Conservation (phyloP, 768 basidiomycete species). For the Xerocomellus amylosporus region DNA sequence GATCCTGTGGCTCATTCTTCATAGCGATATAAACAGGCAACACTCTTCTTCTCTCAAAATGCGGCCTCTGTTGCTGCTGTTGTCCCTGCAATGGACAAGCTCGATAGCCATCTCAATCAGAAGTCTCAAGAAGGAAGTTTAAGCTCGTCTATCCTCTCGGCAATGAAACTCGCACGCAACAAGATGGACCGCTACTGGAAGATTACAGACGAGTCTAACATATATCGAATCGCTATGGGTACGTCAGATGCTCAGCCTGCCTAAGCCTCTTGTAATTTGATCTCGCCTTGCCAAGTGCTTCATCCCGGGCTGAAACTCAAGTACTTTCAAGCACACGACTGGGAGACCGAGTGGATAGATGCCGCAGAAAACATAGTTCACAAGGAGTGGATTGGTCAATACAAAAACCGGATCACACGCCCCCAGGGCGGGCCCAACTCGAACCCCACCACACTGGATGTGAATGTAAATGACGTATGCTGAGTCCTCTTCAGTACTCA, state of each 20-base stretch:
- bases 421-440: too few species aligned
- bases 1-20: not conserved
- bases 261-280: too few species aligned
- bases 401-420: not conserved
- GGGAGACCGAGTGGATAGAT: not conserved
- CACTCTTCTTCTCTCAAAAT: not conserved
- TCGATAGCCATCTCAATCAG: not conserved
- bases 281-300: not conserved
- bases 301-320: not conserved
- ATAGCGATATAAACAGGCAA: not conserved
- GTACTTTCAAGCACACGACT: not conserved
- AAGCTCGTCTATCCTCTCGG: not conserved
- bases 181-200: conserved; percentile 7
- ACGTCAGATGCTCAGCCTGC: not conserved
- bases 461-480: too few species aligned
- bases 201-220: not conserved
- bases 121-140: not conserved
- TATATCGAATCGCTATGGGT: not conserved
- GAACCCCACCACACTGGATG: too few species aligned
- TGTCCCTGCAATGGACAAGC: not conserved
- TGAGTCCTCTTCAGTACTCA: too few species aligned
- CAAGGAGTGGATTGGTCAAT: not conserved
- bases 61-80: not conserved
- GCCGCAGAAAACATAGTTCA: not conserved
- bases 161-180: not conserved